Evolutionary conservation across 192 early-diverging fungal species (phyloP), one percentile per base, ranked within the genome.

Genomic region (Rhizophagus prolifer): DNA sequence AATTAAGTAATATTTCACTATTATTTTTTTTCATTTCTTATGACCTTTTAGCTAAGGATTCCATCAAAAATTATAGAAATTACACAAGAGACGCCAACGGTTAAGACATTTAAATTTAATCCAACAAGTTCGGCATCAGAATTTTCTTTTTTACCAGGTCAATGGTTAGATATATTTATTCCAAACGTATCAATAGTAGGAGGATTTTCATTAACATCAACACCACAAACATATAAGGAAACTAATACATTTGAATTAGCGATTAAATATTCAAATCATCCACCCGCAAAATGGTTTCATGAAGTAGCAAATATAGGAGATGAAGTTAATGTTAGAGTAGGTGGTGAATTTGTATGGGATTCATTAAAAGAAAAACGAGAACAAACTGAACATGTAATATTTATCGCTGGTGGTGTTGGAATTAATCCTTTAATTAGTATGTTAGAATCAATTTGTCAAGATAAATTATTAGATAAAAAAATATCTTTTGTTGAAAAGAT

Each of bases 381-480:
- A 38, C 58, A 14, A 16, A 71, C 41, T 23, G 58, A 50, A 58
- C 12, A 21, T 41, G 21, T 47, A 28, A 30, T 78, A 19, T 68
- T 79, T 36, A 77, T 79, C 21, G 78, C 78, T 67, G 78, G 78
- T 10, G 78, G 78, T 31, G 78, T 77, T 21, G 78, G 78, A 14
- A 72, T 79, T 16, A 79, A 79, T 69, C 78, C 78, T 31, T 44
- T 79, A 10, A 77, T 79, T 54, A 78, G 70, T 47, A 78, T 78
- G 77, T 23, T 74, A 23, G 58, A 36, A n/a, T 66, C 31, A 19
- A 61, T 60, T 31, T 61, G 72, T 63, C 25, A 26, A n/a, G 44
- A 70, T 58, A 46, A 30, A 28, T 70, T n/a, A 59, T 44, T 2
- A 3, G 50, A 16, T n/a, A 16, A 34, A 34, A 8, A 5, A 21